Evolutionary conservation across 176 grass and related monocot species (phyloP).

Genomic region (Phoenix roebelenii): DNA sequence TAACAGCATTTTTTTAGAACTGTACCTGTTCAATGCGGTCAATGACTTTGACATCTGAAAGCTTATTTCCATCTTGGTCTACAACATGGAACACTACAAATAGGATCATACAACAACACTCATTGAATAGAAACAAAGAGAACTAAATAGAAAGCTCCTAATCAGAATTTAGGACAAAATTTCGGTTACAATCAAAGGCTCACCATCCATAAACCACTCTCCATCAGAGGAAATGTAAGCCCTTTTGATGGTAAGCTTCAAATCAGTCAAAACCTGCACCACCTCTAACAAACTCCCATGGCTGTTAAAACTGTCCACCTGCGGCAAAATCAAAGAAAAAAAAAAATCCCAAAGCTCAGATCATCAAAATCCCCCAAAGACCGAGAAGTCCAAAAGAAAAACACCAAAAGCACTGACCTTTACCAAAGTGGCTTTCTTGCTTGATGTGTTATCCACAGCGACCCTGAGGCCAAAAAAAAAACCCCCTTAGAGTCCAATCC

Average conservation of each 20-base stretch:
- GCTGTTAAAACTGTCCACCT: conserved; percentile 98
- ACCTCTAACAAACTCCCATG: conserved; percentile 88
- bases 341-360: neutral
- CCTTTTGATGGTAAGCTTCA: conserved; percentile 80
- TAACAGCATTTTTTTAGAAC: neutral
- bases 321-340: conserved; percentile 5
- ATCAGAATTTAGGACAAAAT: neutral
- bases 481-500: conserved; percentile 9
- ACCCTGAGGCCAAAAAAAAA: conserved; percentile 47
- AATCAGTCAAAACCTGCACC: conserved; percentile 88
- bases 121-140: neutral
- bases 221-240: conserved; percentile 98
- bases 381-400: neutral
- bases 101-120: neutral
- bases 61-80: conserved; percentile 78
- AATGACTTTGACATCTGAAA: conserved; percentile 59
- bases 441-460: conserved; percentile 73
- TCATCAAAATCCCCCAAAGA: neutral
- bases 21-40: conserved; percentile 74
- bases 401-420: conserved; percentile 26
- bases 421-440: conserved; percentile 67
- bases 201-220: conserved; percentile 99
- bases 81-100: conserved; percentile 95
- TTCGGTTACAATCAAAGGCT: conserved; percentile 2
- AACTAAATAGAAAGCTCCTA: neutral